Percentiles rank a stretch among this genome's conserved stretches.
These are phyloP conservation scores for Rheum nobile DNA, from an alignment of 148 eudicot genomes.

Conservation along the genomic window DNA sequence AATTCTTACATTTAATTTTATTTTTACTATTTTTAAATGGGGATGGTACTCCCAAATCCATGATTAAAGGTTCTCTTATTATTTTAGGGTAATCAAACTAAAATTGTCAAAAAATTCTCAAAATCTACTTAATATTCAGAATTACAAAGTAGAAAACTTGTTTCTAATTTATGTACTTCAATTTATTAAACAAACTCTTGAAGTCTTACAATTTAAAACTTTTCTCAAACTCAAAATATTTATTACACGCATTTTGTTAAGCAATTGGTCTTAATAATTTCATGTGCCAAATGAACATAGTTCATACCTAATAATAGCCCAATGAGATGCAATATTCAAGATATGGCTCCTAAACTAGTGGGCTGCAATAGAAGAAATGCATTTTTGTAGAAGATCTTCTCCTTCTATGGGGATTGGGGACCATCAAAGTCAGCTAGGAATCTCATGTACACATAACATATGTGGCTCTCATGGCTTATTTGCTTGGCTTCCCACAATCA, in stretches of 20 bases:
- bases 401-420: background rate
- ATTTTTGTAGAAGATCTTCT: background rate
- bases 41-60: too few relatives aligned
- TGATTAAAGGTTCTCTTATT: too few relatives aligned
- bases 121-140: too few relatives aligned
- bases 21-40: too few relatives aligned
- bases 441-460: background rate
- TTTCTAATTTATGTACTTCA: too few relatives aligned
- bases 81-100: too few relatives aligned
- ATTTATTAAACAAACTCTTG: too few relatives aligned
- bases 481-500: background rate
- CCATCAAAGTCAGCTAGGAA: background rate
- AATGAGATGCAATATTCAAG: background rate
- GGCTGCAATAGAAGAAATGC: background rate
- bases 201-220: too few relatives aligned
- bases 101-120: too few relatives aligned
- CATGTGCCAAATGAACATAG: background rate
- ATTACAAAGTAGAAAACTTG: too few relatives aligned
- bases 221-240: too few relatives aligned
- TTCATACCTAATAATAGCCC: background rate
- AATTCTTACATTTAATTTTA: too few relatives aligned
- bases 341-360: background rate
- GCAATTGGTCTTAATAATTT: background rate
- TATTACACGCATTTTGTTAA: background rate
- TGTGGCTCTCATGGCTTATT: slow-evolving; percentile 6